Evolutionary conservation across 345 rosid species (phyloP).

Genomic region (Crucihimalaya himalaica): DNA sequence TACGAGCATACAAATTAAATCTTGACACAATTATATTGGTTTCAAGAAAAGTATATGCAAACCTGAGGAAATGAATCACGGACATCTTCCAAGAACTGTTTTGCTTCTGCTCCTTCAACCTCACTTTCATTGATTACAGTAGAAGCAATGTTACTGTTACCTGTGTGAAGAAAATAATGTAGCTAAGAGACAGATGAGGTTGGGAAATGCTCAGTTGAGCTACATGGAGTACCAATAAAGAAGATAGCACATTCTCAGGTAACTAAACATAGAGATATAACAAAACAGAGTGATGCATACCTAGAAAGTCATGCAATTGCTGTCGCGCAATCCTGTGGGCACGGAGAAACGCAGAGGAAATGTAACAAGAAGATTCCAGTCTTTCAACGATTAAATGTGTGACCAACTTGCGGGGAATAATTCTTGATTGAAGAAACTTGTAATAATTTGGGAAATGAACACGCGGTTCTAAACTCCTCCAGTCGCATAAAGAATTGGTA

Average conservation of each 20-base stretch:
- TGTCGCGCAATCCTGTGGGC: constrained; percentile 76
- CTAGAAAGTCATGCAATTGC: constrained; percentile 80
- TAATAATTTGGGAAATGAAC: constrained; percentile 72
- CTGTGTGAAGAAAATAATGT: constrained; percentile 35
- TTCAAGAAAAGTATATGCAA: neutral
- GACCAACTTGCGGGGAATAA: constrained; percentile 63
- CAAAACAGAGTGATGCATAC: constrained; percentile 38
- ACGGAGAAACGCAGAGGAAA: constrained; percentile 95
- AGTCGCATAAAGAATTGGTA: constrained; percentile 69
- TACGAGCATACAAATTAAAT: too few relatives aligned
- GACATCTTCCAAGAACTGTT: constrained; percentile 76
- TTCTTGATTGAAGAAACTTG: constrained; percentile 62
- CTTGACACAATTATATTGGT: neutral
- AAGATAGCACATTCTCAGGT: neutral
- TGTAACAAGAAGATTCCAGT: constrained; percentile 79
- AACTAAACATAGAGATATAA: neutral
- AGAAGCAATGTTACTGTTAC: constrained; percentile 63
- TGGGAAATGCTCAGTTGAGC: neutral
- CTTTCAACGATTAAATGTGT: constrained; percentile 73
- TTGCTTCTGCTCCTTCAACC: constrained; percentile 87
- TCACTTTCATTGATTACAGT: constrained; percentile 76
- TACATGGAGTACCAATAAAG: neutral
- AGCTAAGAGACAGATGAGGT: neutral
- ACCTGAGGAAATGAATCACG: constrained; percentile 89
- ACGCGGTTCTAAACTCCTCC: constrained; percentile 69